Evolutionary conservation across 768 basidiomycete genomes (phyloP), one percentile per base, ranked within the genome.

Genomic region (Boletus tylopilopsis): DNA sequence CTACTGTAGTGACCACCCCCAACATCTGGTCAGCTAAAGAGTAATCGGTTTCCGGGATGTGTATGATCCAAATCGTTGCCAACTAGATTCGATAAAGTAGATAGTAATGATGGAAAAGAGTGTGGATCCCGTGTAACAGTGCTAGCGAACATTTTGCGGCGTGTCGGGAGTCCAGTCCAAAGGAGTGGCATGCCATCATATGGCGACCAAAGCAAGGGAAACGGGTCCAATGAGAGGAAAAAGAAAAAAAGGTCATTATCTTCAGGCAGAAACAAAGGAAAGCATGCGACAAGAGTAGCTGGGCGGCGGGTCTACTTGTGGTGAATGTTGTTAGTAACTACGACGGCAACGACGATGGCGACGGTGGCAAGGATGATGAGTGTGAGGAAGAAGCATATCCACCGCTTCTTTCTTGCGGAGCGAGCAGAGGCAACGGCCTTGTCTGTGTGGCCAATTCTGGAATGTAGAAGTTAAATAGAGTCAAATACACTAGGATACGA

Each of bases 341-440:
- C 76, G 27, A 83, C 74, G 6, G 78, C 83, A 23, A 79, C 72
- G 25, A 90, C 73, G 44, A 87, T 75, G 38, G 78, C 84, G 38
- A 82, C 73, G 41, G 90, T 78, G 55, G 84, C 79, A 50, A 86
- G 73, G 46, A 93, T 61, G 50, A 90, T 62, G 48, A 94, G 61
- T 48, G 70, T 63, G 52, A 92, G 81, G 70, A 82, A 64, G 77
- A 95, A 95, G 73, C 94, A 97, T 66, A 95, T 94, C 93, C 94
- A 96, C 61, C 94, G 84, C 79, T 95, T 97, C 71, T 86, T 91
- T 52, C 95, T 84, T 19, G 95, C 95, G 27, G 86, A 80, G 25
- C 88, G 79, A 19, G 95, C 95, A 32, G 87, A 91, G 32, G 71
- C 74, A 45, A 97, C 88, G 7, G 94, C 95, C 62, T 88, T 89